These are phyloP conservation scores for Entophlyctis luteolus DNA, from an alignment of 192 early-diverging fungal genomes.

Conservation along the genomic window DNA sequence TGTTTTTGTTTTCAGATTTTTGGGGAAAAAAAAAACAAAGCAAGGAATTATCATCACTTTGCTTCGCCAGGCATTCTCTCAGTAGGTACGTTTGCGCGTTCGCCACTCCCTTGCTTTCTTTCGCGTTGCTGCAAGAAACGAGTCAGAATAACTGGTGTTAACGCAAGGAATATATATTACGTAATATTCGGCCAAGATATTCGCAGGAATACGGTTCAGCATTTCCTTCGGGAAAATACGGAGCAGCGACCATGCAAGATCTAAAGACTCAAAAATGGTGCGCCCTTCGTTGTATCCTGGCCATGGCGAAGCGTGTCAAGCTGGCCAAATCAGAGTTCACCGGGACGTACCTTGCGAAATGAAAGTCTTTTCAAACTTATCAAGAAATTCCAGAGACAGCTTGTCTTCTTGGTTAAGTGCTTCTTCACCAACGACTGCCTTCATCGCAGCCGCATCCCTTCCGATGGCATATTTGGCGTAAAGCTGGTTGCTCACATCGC, in stretches of 20 bases:
- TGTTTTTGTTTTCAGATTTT: neutral
- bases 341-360: constrained; percentile 85
- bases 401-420: constrained; percentile 98
- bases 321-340: no score
- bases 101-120: constrained; percentile 26
- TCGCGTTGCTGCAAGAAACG: constrained; percentile 23
- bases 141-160: neutral
- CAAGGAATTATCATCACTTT: neutral
- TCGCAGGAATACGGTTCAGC: constrained; percentile 97
- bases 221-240: constrained; percentile 99
- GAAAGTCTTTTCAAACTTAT: constrained; percentile 98
- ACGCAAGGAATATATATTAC: constrained; percentile 10
- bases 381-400: constrained; percentile 93
- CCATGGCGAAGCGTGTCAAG: no score
- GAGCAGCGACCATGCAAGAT: constrained; percentile 96
- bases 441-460: constrained; percentile 97
- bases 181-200: constrained; percentile 91
- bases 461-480: constrained; percentile 99
- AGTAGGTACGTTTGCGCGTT: neutral
- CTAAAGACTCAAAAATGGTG: constrained; percentile 94
- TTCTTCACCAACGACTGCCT: constrained; percentile 99
- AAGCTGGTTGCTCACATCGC: constrained; percentile 98
- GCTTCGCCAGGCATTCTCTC: constrained; percentile 22
- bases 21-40: neutral
- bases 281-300: constrained; percentile 87